These are phyloP conservation scores for Plantago ovata DNA, from an alignment of 257 asterid genomes.

Conservation along the genomic window DNA sequence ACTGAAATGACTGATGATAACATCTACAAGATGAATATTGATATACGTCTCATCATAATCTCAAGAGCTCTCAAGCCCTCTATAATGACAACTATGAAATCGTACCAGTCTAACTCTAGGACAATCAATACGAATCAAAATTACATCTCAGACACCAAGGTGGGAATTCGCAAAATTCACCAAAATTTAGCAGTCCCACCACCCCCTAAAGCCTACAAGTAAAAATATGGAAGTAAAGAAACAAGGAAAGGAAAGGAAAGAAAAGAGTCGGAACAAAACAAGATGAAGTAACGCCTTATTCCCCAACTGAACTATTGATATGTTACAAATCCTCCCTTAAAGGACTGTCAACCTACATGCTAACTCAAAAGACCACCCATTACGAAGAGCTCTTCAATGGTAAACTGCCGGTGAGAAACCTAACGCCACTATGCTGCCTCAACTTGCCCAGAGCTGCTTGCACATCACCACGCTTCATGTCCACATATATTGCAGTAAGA, in stretches of 20 bases:
- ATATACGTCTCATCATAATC: conserved; percentile 8
- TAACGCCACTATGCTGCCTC: conserved; percentile 42
- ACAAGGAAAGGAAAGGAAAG: conserved; percentile 13
- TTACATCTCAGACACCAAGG: conserved; percentile 36
- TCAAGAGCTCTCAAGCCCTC: conserved; percentile 18
- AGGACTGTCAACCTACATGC: conserved; percentile 34
- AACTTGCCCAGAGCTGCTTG: conserved; percentile 57
- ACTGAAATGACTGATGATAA: conserved; percentile 8
- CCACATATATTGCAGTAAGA: conserved; percentile 66
- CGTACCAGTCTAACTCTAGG: conserved; percentile 20
- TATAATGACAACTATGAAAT: not conserved
- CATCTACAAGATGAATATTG: conserved; percentile 19
- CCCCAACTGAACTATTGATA: conserved; percentile 36
- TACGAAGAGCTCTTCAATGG: conserved; percentile 40
- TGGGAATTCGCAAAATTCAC: conserved; percentile 33
- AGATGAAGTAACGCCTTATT: conserved; percentile 21
- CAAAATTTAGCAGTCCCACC: conserved; percentile 39
- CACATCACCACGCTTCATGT: conserved; percentile 50
- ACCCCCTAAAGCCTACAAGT: conserved; percentile 33
- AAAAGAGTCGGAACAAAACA: conserved; percentile 24
- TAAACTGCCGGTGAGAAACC: conserved; percentile 36
- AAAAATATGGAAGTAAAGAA: conserved; percentile 1
- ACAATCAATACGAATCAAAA: conserved; percentile 32
- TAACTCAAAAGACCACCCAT: conserved; percentile 29
- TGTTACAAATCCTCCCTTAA: conserved; percentile 32